phyloP scores from a whole-genome alignment of 2,329 filamentous ascomycete species.

The Colletotrichum sp. region DNA sequence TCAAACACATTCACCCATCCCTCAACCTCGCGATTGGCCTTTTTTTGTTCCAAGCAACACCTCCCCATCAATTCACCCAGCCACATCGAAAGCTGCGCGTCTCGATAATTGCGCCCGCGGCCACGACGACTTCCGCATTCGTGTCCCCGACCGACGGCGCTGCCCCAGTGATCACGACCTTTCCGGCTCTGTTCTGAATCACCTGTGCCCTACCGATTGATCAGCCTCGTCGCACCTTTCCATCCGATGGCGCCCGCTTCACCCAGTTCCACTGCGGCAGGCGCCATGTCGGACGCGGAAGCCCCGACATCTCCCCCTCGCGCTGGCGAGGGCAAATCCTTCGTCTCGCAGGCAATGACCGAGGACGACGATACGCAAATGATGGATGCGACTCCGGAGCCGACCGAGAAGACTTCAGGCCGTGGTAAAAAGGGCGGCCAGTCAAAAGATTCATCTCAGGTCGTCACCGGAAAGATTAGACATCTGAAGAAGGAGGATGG shows the following conservation, averaged over 20 bases:
- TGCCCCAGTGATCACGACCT: slow-evolving; percentile 5
- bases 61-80: not conserved
- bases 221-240: not conserved
- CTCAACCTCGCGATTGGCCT: not conserved
- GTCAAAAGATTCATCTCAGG: slow-evolving; percentile 39
- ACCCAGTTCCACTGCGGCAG: slow-evolving; percentile 38
- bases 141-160: not conserved
- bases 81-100: not conserved
- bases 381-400: slow-evolving; percentile 48
- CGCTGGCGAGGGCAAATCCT: slow-evolving; percentile 47
- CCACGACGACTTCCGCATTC: slow-evolving; percentile 2
- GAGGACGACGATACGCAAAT: slow-evolving; percentile 50
- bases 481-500: slow-evolving; percentile 91
- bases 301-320: slow-evolving; percentile 50
- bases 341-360: slow-evolving; percentile 47
- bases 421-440: slow-evolving; percentile 40
- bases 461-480: slow-evolving; percentile 71
- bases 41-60: not conserved
- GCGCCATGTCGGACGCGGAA: slow-evolving; percentile 51
- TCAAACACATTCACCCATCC: not conserved
- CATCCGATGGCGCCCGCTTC: slow-evolving; percentile 41
- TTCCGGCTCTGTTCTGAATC: slow-evolving; percentile 3
- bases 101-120: slow-evolving; percentile 1
- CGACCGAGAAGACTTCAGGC: slow-evolving; percentile 39
- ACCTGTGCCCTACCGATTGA: slow-evolving; percentile 1